Base-by-base conservation (phyloP, 805 yeast species). In the Kazachstania taianensis region DNA sequence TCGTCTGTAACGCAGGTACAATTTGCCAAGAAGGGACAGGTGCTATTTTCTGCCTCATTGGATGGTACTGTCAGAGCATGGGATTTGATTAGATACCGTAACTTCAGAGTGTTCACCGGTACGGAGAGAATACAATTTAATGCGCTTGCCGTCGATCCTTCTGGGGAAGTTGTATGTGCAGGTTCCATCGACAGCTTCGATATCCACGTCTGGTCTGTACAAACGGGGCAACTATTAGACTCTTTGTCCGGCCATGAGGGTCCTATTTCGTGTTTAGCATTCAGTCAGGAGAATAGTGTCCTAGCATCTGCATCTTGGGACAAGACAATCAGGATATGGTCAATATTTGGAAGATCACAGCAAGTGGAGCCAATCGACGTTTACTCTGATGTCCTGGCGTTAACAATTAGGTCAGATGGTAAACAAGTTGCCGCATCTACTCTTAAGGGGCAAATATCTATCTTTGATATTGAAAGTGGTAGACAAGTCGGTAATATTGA, bases 31-130 rank as follows among this genome's bases (percentile, higher is more conserved):
- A 74, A 70, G 41, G 97, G 97, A 0, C 89, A 85, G 52, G 96
- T 92, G 0, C 61, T 92, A 50, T 92, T 92, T 50, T 80, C 95
- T 3, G 72, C 94, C 1, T 89, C 97, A 0, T 63, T 87, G 41
- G 98, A 92, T 63, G 98, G 98, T 40, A 92, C 98, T 0, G 86
- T 92, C 7, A 72, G 96, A 49, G 98, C 98, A 0, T 92, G 95
- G 94, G 98, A 92, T 66, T 66, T 92, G 43, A 71, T 87, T 25
- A 70, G 98, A 49, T 92, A 81, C 58, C 75, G 98, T 56, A 92
- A 92, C 54, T 92, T 92, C 66, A 72, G 97, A 48, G 85, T 95
- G 0, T 87, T 89, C 55, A 86, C 97, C 0, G 92, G 96, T 0
- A 76, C 95, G 3, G 79, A 78, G 45, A 70, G 97, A 49, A 66